A percentile compares a stretch with the other conserved stretches of the same genome.
Conservation (phyloP, 2,329 filamentous ascomycete genomes). For the Neonectria punicea region DNA sequence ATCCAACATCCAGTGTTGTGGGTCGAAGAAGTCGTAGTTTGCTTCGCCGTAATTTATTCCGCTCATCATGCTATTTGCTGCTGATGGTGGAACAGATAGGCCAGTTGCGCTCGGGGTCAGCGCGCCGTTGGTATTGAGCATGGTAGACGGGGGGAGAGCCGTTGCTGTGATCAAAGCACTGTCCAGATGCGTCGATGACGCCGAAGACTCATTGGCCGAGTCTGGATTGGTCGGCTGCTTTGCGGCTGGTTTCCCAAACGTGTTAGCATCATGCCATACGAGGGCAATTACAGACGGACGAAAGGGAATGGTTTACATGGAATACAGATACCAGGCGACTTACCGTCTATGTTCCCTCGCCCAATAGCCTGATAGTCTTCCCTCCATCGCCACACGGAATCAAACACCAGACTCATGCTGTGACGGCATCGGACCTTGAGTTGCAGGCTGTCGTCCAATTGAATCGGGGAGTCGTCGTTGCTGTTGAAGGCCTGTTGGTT, state of each 20-base stretch:
- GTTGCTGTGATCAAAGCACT: constrained; percentile 64
- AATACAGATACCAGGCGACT: constrained; percentile 46
- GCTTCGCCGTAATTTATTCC: constrained; percentile 71
- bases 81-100: constrained; percentile 52
- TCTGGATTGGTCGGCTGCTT: constrained; percentile 90
- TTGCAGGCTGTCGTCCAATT: constrained; percentile 77
- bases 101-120: constrained; percentile 63
- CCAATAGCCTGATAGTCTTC: constrained; percentile 80
- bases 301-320: constrained; percentile 41
- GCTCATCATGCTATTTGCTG: constrained; percentile 59
- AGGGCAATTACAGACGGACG: constrained; percentile 30
- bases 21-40: constrained; percentile 90
- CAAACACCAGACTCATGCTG: constrained; percentile 87
- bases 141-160: constrained; percentile 53
- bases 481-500: constrained; percentile 59
- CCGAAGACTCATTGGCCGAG: constrained; percentile 77
- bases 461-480: constrained; percentile 59
- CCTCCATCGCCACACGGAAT: constrained; percentile 87
- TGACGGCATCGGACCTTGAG: constrained; percentile 85
- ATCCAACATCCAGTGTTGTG: constrained; percentile 93
- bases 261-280: constrained; percentile 34
- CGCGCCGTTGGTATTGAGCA: constrained; percentile 61
- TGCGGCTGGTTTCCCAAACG: constrained; percentile 61
- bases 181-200: constrained; percentile 73
- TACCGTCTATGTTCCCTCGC: constrained; percentile 77